phyloP scores from a whole-genome alignment of 2,329 filamentous ascomycete species.

The Thelonectria olida region DNA sequence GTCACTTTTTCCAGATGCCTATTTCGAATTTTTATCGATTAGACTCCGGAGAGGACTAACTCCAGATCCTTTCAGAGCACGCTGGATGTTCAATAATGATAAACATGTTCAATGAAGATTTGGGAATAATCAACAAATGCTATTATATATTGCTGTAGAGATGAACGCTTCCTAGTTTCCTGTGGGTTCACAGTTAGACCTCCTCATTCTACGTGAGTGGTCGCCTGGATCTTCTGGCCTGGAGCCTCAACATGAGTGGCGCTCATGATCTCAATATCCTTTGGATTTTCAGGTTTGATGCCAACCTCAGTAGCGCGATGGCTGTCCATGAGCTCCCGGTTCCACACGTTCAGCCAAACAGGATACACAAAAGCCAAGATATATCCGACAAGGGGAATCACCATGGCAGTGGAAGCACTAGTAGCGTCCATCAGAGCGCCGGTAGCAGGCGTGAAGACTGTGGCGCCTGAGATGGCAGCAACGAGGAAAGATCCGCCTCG shows the following conservation, averaged over 20 bases:
- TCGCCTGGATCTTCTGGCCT: not conserved
- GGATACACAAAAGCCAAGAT: constrained; percentile 45
- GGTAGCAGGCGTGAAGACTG: constrained; percentile 62
- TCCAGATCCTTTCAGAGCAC: no score
- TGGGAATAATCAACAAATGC: no score
- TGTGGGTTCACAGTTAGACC: not conserved
- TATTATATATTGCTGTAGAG: no score
- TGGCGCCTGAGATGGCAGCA: constrained; percentile 64
- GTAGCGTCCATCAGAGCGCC: constrained; percentile 57
- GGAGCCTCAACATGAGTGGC: not conserved
- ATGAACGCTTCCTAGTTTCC: no score
- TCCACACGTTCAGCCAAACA: constrained; percentile 6
- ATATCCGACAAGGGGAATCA: constrained; percentile 58
- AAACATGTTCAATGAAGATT: no score
- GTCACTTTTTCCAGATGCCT: no score
- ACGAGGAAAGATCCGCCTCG: constrained; percentile 71
- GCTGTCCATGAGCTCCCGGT: not conserved
- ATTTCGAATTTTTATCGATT: no score
- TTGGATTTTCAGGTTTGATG: not conserved
- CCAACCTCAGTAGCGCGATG: constrained; percentile 8
- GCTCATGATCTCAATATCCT: constrained; percentile 15
- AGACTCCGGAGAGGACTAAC: no score
- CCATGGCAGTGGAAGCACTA: constrained; percentile 54
- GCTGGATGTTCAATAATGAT: no score
- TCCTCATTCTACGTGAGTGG: not conserved